Base-by-base conservation (phyloP, 2,329 filamentous ascomycete genomes). In the Emmonsia crescens region DNA sequence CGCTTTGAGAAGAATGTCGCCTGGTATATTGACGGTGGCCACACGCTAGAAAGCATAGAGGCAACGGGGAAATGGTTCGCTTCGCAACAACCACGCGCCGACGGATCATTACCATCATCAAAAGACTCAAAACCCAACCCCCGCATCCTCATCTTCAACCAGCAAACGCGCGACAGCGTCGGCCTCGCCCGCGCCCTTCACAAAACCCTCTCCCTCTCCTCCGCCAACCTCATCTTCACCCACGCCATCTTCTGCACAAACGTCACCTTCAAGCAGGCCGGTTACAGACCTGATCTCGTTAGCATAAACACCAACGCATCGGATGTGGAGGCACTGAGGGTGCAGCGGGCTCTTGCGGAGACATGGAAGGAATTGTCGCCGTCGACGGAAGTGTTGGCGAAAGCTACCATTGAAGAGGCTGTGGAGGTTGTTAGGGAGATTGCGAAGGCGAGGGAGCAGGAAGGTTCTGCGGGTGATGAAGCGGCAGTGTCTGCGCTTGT, bases 21-120 rank as follows among this genome's bases (percentile, higher is more conserved):
- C 19, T 96, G 92, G 91, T 85, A 88, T 66, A 84, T 96, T 19
- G 92, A 96, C 69, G 91, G 92, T 2, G 92, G 89, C 1, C 92
- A 96, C 71, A 96, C 92, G 0, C 79, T 86, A 27, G 91, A 96
- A 68, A 95, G 90, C 68, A 85, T 96, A 65, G 81, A 84, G 59
- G 82, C 89, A 49, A 88, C 89, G 12, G 89, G 85, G 2, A 80
- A 79, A 66, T 96, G 92, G 92, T 93, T 93, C 68, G 83, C 83
- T 1, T 75, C 75, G 8, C 76, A 80, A 56, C 55, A 57, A 5
- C 21, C 24, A 5, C 3, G 10, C 10, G 46, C 46, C 3, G 12
- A 12, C 2, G n/a, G 1, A 12, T 24, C 33, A 38, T 12, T 29
- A 24, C 14, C 51, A 36, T n/a, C 40, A 60, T 69, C 21, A 69